These are phyloP conservation scores for Pythium vanterpoolii DNA, from an alignment of 352 stramenopile species.

Conservation along the genomic window DNA sequence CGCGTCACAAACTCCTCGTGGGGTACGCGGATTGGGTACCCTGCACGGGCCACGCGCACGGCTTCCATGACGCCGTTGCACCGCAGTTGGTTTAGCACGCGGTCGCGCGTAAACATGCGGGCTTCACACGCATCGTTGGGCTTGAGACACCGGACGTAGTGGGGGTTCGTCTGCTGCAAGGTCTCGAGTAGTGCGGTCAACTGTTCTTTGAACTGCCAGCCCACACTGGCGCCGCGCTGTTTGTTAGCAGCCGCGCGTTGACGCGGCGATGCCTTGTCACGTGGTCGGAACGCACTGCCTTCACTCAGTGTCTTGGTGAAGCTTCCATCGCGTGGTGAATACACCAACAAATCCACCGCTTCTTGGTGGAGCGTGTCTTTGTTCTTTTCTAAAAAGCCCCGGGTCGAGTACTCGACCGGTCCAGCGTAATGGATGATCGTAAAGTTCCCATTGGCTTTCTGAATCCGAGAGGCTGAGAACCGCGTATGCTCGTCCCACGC, in stretches of 20 bases:
- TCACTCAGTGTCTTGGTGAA: slow-evolving; percentile 75
- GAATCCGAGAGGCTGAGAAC: slow-evolving; percentile 74
- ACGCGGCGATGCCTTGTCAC: slow-evolving; percentile 50
- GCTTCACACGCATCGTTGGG: slow-evolving; percentile 79
- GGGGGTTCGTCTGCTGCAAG: slow-evolving; percentile 65
- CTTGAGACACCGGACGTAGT: slow-evolving; percentile 91
- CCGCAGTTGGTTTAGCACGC: slow-evolving; percentile 82
- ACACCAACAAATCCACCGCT: slow-evolving; percentile 73
- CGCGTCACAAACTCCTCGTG: slow-evolving; percentile 70
- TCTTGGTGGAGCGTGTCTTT: slow-evolving; percentile 84
- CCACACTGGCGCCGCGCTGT: slow-evolving; percentile 72
- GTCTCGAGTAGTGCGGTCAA: slow-evolving; percentile 70
- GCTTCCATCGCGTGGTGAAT: slow-evolving; percentile 63
- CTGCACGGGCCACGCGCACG: slow-evolving; percentile 78
- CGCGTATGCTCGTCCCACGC: slow-evolving; percentile 54
- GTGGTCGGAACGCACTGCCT: slow-evolving; percentile 46
- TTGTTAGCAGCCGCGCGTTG: slow-evolving; percentile 60
- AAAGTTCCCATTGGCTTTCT: slow-evolving; percentile 67
- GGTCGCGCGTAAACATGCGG: slow-evolving; percentile 53
- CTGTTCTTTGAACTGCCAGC: slow-evolving; percentile 85
- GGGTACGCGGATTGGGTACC: slow-evolving; percentile 78
- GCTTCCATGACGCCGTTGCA: slow-evolving; percentile 86
- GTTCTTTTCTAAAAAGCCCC: slow-evolving; percentile 85
- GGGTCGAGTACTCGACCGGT: slow-evolving; percentile 71
- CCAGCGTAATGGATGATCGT: slow-evolving; percentile 83